These are phyloP conservation scores for Flaveria sonorensis DNA, from an alignment of 129 eudicot genomes.

Conservation along the genomic window DNA sequence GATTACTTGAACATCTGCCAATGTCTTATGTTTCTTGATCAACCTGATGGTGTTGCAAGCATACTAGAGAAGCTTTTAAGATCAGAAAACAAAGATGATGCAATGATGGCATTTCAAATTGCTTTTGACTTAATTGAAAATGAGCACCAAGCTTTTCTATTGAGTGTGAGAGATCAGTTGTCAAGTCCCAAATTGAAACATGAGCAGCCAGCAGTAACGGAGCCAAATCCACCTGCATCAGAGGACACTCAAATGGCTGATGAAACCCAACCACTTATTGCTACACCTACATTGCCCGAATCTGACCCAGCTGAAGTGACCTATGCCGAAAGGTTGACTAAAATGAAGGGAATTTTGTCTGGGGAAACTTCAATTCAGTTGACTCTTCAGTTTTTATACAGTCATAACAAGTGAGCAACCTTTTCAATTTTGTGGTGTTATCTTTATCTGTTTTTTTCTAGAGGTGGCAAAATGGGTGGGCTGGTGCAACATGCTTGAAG, in stretches of 20 bases:
- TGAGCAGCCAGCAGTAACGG: constrained; percentile 51
- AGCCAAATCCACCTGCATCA: constrained; percentile 46
- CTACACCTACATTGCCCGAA: constrained; percentile 31
- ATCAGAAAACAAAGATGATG: constrained; percentile 84
- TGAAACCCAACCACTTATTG: constrained; percentile 49
- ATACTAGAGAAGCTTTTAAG: constrained; percentile 77
- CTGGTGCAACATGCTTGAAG: not conserved
- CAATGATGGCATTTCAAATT: constrained; percentile 83
- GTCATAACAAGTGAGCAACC: constrained; percentile 86
- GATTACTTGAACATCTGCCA: constrained; percentile 93
- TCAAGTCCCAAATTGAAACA: constrained; percentile 59
- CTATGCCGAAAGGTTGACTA: constrained; percentile 80
- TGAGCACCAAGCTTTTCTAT: constrained; percentile 95
- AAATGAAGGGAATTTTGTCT: constrained; percentile 77
- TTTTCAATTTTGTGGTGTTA: constrained; percentile 16
- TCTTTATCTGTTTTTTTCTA: not conserved
- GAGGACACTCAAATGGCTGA: constrained; percentile 86
- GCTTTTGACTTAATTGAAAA: constrained; percentile 92
- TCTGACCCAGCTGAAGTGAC: constrained; percentile 64
- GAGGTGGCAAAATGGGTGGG: not conserved
- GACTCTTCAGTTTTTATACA: constrained; percentile 85
- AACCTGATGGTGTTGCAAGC: constrained; percentile 81
- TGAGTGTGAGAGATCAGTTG: constrained; percentile 75
- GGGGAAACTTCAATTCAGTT: constrained; percentile 97
- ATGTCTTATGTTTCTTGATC: constrained; percentile 88